Evolutionary conservation across 805 yeast genomes (phyloP).

Genomic region (Nakazawaea populi): DNA sequence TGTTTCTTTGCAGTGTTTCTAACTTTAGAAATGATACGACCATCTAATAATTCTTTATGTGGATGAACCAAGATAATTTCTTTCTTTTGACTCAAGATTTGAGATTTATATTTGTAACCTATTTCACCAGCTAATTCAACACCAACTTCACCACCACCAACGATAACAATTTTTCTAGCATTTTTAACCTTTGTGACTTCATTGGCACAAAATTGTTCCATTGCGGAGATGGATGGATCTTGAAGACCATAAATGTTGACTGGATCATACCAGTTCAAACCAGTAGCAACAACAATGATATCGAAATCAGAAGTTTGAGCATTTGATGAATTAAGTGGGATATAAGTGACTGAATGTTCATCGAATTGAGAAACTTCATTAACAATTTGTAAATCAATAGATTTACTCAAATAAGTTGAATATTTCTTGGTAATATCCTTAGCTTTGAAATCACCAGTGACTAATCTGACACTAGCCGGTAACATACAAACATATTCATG

Average conservation of each 20-base stretch:
- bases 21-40: not conserved
- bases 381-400: conserved; percentile 15
- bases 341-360: conserved; percentile 13
- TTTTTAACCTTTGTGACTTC: conserved; percentile 13
- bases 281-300: conserved; percentile 24
- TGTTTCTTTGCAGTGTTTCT: conserved; percentile 1
- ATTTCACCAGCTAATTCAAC: conserved; percentile 28
- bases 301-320: conserved; percentile 15
- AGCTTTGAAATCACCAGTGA: conserved; percentile 7
- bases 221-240: conserved; percentile 7
- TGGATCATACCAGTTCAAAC: conserved; percentile 23
- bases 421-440: not conserved
- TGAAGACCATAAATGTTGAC: conserved; percentile 10
- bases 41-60: conserved; percentile 10
- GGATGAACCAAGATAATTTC: conserved; percentile 20
- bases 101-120: conserved; percentile 14
- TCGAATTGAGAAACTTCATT: conserved; percentile 17
- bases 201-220: conserved; percentile 12
- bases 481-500: conserved; percentile 10
- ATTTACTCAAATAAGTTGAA: conserved; percentile 14
- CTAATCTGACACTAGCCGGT: conserved; percentile 14
- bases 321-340: conserved; percentile 1
- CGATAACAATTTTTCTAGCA: conserved; percentile 21
- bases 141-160: conserved; percentile 29
- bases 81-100: conserved; percentile 15